A percentile compares a stretch with the other conserved stretches of the same genome.
Evolutionary conservation across 108 stramenopile species (phyloP).

Genomic region (Nannochloropsis gaditana): DNA sequence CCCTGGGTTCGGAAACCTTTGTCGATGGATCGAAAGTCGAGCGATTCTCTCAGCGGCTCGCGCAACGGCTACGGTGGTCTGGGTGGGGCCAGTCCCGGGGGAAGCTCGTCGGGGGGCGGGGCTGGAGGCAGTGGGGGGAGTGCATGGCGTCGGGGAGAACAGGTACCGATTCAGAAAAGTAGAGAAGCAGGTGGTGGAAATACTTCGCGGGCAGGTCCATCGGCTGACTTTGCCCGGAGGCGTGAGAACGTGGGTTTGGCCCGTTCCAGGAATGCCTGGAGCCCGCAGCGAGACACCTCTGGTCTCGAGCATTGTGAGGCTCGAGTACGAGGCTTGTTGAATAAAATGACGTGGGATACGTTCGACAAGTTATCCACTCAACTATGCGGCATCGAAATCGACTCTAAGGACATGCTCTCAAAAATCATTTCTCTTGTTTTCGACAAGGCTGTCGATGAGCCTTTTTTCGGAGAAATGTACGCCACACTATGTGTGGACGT

Average conservation of each 20-base stretch:
- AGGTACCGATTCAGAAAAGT: background rate
- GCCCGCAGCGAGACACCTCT: background rate
- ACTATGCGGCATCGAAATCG: background rate
- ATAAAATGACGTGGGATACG: slow-evolving; percentile 5
- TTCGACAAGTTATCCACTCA: background rate
- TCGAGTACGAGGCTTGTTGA: slow-evolving; percentile 1
- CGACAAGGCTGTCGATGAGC: slow-evolving; percentile 75
- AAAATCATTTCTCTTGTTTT: slow-evolving; percentile 70
- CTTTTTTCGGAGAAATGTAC: slow-evolving; percentile 79
- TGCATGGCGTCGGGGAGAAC: slow-evolving; percentile 7
- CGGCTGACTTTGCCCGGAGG: background rate
- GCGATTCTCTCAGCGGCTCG: background rate
- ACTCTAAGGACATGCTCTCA: slow-evolving; percentile 46
- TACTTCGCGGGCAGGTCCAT: background rate
- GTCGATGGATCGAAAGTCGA: background rate
- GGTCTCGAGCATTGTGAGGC: background rate
- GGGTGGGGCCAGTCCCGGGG: background rate
- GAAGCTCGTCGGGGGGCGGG: background rate
- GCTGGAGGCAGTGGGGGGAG: background rate
- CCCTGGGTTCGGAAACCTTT: background rate
- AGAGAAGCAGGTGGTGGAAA: background rate
- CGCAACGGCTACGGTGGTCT: background rate
- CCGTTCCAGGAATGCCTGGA: background rate
- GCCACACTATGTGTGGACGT: slow-evolving; percentile 76
- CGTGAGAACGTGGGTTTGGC: background rate